A percentile compares a stretch with the other conserved stretches of the same genome.
Conservation (phyloP, 371 early-diverging fungal genomes). For the Apophysomyces trapeziformis region DNA sequence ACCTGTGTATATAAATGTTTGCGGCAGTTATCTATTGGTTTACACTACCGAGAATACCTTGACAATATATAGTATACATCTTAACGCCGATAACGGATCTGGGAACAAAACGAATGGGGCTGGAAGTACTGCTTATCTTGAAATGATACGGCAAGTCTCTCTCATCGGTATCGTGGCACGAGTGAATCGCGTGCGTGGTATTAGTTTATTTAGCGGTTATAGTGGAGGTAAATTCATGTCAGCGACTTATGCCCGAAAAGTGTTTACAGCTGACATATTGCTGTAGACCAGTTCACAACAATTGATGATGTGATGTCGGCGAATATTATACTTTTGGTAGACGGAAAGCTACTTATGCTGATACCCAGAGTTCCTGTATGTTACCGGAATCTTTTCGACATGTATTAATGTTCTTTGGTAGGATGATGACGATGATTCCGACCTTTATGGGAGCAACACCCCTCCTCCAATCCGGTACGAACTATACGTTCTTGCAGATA, state of each 20-base stretch:
- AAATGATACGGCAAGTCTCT: constrained; percentile 66
- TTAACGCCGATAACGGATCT: constrained; percentile 11
- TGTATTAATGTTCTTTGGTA: neutral
- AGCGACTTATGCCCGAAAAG: neutral
- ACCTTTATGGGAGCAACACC: constrained; percentile 17
- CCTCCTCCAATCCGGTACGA: constrained; percentile 54
- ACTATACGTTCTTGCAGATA: constrained; percentile 60
- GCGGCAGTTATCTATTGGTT: constrained; percentile 64
- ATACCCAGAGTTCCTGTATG: constrained; percentile 42
- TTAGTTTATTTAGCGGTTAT: constrained; percentile 54
- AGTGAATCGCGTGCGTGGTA: constrained; percentile 56
- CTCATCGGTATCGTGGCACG: constrained; percentile 68
- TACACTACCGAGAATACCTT: constrained; percentile 77
- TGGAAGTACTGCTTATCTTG: constrained; percentile 36
- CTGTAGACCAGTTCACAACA: constrained; percentile 39
- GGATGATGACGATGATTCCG: constrained; percentile 39
- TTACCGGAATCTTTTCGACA: neutral
- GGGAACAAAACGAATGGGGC: constrained; percentile 17
- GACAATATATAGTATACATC: constrained; percentile 35
- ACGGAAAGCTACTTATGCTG: constrained; percentile 54
- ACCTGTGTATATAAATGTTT: constrained; percentile 61
- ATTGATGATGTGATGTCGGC: constrained; percentile 41
- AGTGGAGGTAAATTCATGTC: constrained; percentile 33
- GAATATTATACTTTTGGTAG: constrained; percentile 53
- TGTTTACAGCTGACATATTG: neutral